Evolutionary conservation across 2,329 filamentous ascomycete species (phyloP).

Genomic region (Bipolaris oryzae): DNA sequence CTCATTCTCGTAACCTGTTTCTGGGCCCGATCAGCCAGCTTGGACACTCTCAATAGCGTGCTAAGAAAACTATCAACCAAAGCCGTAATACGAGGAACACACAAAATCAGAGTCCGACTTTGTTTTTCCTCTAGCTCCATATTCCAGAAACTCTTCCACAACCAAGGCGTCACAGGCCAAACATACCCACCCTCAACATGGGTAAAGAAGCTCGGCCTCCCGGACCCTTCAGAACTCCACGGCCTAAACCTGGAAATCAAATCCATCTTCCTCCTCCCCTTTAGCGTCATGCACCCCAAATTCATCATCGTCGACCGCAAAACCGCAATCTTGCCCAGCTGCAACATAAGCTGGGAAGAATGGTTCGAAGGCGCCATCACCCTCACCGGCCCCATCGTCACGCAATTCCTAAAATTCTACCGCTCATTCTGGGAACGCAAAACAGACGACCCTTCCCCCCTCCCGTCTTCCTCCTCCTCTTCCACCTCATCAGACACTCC

Average conservation of each 20-base stretch:
- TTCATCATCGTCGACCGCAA: slow-evolving; percentile 75
- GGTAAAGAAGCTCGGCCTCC: slow-evolving; percentile 67
- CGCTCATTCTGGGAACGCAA: slow-evolving; percentile 66
- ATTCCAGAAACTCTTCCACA: slow-evolving; percentile 76
- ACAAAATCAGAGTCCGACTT: slow-evolving; percentile 67
- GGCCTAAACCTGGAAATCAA: slow-evolving; percentile 74
- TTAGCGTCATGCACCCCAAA: slow-evolving; percentile 89
- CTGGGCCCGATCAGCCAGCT: slow-evolving; percentile 71
- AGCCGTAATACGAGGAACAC: slow-evolving; percentile 39
- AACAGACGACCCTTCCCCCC: slow-evolving; percentile 17
- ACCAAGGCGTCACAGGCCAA: slow-evolving; percentile 66
- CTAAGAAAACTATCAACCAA: slow-evolving; percentile 65
- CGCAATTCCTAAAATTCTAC: slow-evolving; percentile 70
- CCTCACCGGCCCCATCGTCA: slow-evolving; percentile 66
- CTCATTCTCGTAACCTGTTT: slow-evolving; percentile 82
- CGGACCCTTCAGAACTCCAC: slow-evolving; percentile 58
- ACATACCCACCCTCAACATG: slow-evolving; percentile 66
- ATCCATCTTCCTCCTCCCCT: slow-evolving; percentile 77
- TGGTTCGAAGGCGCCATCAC: slow-evolving; percentile 83
- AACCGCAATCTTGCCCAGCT: slow-evolving; percentile 73
- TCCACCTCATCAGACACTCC: background rate
- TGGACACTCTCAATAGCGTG: slow-evolving; percentile 62
- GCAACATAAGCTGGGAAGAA: slow-evolving; percentile 85
- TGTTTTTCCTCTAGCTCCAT: slow-evolving; percentile 77
- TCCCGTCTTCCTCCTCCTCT: slow-evolving; percentile 1